A percentile compares a stretch with the other conserved stretches of the same genome.
These are phyloP conservation scores for Pyrus betulifolia DNA, from an alignment of 306 rosid genomes.

Conservation along the genomic window DNA sequence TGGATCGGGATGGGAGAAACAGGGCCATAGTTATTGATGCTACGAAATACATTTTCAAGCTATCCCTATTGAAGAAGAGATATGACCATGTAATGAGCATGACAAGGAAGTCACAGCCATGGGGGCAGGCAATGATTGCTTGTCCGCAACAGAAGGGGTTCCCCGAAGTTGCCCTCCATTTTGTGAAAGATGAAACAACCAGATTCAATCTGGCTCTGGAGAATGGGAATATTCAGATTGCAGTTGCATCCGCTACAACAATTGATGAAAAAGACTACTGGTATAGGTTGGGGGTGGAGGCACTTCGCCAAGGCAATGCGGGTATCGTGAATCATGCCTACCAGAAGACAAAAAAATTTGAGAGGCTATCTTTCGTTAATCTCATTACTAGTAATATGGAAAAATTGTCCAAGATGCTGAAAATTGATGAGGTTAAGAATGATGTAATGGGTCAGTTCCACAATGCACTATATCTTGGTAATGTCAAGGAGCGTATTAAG, in stretches of 20 bases:
- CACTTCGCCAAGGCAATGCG: conserved; percentile 91
- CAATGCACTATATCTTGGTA: conserved; percentile 82
- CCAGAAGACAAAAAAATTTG: conserved; percentile 89
- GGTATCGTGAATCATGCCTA: conserved; percentile 91
- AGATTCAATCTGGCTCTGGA: conserved; percentile 86
- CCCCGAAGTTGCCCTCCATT: conserved; percentile 95
- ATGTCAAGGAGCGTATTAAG: conserved; percentile 69
- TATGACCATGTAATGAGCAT: conserved; percentile 86
- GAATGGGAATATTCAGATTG: conserved; percentile 90
- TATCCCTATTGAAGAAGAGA: conserved; percentile 65
- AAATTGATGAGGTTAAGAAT: conserved; percentile 90
- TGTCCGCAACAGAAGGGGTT: conserved; percentile 92
- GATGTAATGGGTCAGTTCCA: conserved; percentile 98
- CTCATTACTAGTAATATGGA: conserved; percentile 75
- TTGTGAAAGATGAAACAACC: conserved; percentile 86
- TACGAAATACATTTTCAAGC: conserved; percentile 77
- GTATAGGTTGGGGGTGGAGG: conserved; percentile 88
- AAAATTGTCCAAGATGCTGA: conserved; percentile 88
- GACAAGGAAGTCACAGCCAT: conserved; percentile 85
- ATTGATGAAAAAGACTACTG: conserved; percentile 94
- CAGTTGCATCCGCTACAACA: conserved; percentile 87
- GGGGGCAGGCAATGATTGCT: conserved; percentile 92
- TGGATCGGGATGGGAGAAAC: conserved; percentile 92
- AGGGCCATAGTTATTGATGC: conserved; percentile 66
- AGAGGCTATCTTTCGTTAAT: conserved; percentile 81